Percentiles rank a stretch among this genome's conserved stretches.
Evolutionary conservation across 805 yeast species (phyloP).

Genomic region (Cyberlindnera sargentensis): DNA sequence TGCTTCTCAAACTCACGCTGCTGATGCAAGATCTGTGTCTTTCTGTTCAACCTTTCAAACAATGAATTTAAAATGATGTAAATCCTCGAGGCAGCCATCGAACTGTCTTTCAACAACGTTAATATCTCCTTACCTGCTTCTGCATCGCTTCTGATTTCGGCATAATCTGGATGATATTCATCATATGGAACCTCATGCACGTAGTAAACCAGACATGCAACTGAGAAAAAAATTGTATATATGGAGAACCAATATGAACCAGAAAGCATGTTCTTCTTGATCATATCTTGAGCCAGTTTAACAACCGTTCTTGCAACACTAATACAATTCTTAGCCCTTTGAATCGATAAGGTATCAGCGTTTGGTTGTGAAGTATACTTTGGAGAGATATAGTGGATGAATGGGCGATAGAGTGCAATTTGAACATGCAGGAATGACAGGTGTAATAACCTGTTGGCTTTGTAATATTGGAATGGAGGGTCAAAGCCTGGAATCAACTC

Average conservation of each 20-base stretch:
- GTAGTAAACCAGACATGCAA: constrained; percentile 76
- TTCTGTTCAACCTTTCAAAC: constrained; percentile 70
- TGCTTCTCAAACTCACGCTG: constrained; percentile 17
- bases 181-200: constrained; percentile 37
- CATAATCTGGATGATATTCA: constrained; percentile 45
- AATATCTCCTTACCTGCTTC: constrained; percentile 73
- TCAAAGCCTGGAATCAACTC: constrained; percentile 48
- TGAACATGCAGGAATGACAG: constrained; percentile 74
- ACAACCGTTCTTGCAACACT: constrained; percentile 79
- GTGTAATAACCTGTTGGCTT: constrained; percentile 72
- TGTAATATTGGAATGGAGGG: constrained; percentile 46
- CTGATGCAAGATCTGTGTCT: constrained; percentile 46
- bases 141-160: constrained; percentile 55
- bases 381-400: constrained; percentile 56
- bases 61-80: constrained; percentile 69
- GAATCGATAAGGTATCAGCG: constrained; percentile 41
- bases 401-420: constrained; percentile 81
- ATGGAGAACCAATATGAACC: constrained; percentile 92
- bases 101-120: constrained; percentile 59
- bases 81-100: constrained; percentile 74
- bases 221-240: constrained; percentile 68
- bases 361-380: constrained; percentile 9
- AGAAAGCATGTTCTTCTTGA: constrained; percentile 57
- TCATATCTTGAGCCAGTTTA: constrained; percentile 73
- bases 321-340: constrained; percentile 78